phyloP scores from a whole-genome alignment of 176 grass and related monocot genomes.

The Dendrocalamus sinicus region DNA sequence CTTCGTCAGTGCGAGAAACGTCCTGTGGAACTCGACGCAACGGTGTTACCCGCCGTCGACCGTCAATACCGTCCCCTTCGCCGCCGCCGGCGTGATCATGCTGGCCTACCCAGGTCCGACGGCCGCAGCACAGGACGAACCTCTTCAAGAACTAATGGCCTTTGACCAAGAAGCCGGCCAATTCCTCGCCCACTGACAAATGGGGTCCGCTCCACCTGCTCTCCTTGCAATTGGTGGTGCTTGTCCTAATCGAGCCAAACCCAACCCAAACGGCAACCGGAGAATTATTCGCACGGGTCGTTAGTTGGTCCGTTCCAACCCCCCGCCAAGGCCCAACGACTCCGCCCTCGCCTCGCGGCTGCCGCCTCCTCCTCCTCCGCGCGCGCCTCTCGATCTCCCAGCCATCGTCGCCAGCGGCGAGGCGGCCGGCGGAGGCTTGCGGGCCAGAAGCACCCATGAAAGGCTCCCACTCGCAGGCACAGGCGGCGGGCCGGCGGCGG shows the following conservation, averaged over 20 bases:
- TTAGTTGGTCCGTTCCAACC: neutral
- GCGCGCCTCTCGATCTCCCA: conserved; percentile 12
- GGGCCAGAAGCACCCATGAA: conserved; percentile 38
- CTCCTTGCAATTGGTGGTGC: neutral
- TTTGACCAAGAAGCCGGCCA: too few relatives aligned
- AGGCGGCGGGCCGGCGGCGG: conserved; percentile 48
- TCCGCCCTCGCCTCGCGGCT: neutral
- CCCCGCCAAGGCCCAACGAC: conserved; percentile 23
- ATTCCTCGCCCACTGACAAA: neutral
- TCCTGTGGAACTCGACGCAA: too few relatives aligned
- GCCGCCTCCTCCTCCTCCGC: neutral
- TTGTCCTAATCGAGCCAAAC: neutral
- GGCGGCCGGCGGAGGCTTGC: neutral
- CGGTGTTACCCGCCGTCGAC: too few relatives aligned
- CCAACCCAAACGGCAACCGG: neutral
- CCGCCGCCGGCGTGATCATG: too few relatives aligned
- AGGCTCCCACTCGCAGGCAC: conserved; percentile 45
- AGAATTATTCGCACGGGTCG: neutral
- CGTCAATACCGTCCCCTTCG: too few relatives aligned
- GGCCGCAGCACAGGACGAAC: too few relatives aligned
- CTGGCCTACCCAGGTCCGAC: too few relatives aligned
- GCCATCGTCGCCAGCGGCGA: conserved; percentile 34
- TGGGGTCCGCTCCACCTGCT: neutral
- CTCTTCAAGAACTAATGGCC: too few relatives aligned
- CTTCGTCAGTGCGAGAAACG: too few relatives aligned